Evolutionary conservation across 2,329 filamentous ascomycete species (phyloP), one percentile per base, ranked within the genome.

Genomic region (Ambrosiella beaveri): DNA sequence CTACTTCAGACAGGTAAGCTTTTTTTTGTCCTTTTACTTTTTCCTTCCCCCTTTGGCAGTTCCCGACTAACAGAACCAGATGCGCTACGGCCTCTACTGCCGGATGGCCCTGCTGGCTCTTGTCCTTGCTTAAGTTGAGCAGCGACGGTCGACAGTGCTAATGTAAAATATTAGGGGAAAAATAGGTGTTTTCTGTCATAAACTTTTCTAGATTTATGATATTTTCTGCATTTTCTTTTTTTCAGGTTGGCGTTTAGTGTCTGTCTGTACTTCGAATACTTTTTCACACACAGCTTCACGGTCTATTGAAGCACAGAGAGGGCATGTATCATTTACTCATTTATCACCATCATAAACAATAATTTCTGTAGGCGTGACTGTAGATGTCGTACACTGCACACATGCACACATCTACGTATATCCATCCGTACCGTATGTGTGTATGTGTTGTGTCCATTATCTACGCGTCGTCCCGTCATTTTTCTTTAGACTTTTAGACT

Each of bases 81-180:
- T 96, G 91, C 82, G 85, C 73, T 96, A 97, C 73, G 93, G 93
- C 65, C 80, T 98, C 66, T 97, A 96, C 78, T 94, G 87, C 71
- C 86, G 93, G 70, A 98, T 98, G 93, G 93, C 93, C 65, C 74
- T 98, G 73, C 78, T 98, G 70, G 93, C 93, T 64, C 76, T 97
- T 70, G 88, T 97, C 71, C 85, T 98, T 86, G 66, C 62, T 61
- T 65, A 62, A 62, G 51, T 44, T 44, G 37, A 44, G 53, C 53
- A 19, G 17, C 36, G 19, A 50, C 19, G 13, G 27, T 13, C 27
- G 35, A 27, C 17, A 55, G 11, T 39, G 11, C n/a, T 41, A n/a
- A 41, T 41, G 11, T 11, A 41, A 41, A 12, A 12, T 41, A 12
- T 41, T 41, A 41, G n/a, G n/a, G 11, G 6, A n/a, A 41, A 41